These are phyloP conservation scores for Pseudocercospora vitis DNA, from an alignment of 2,329 filamentous ascomycete genomes.

Conservation along the genomic window DNA sequence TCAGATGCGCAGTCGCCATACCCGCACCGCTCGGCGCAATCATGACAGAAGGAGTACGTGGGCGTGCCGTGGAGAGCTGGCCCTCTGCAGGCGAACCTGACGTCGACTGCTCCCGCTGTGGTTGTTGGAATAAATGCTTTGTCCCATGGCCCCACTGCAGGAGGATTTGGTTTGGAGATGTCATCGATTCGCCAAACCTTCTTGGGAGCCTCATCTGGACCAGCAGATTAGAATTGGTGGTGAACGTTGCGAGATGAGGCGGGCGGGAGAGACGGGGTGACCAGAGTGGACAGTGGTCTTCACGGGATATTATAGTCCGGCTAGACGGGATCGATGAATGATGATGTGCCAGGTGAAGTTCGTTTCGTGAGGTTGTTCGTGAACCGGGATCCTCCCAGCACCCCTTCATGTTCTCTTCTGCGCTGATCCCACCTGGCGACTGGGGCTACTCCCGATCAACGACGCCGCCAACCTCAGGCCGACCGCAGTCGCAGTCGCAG, in stretches of 20 bases:
- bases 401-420: not conserved
- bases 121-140: no score
- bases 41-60: conserved; percentile 2
- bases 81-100: not conserved
- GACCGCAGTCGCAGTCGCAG: no score
- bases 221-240: not conserved
- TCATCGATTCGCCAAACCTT: conserved; percentile 11
- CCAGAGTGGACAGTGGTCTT: not conserved
- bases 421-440: not conserved
- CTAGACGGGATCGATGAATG: not conserved
- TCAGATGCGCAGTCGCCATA: not conserved
- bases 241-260: not conserved
- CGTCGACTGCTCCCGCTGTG: no score
- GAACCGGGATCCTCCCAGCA: not conserved
- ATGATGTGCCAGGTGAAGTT: not conserved
- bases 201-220: conserved; percentile 3
- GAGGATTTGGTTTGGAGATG: conserved; percentile 15
- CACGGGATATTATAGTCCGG: no score
- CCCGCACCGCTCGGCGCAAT: not conserved
- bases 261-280: not conserved
- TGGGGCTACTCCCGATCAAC: no score
- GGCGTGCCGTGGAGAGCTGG: not conserved
- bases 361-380: not conserved
- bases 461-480: not conserved
- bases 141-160: not conserved